Evolutionary conservation across 202 grass and related monocot genomes (phyloP).

Genomic region (Setaria viridis): DNA sequence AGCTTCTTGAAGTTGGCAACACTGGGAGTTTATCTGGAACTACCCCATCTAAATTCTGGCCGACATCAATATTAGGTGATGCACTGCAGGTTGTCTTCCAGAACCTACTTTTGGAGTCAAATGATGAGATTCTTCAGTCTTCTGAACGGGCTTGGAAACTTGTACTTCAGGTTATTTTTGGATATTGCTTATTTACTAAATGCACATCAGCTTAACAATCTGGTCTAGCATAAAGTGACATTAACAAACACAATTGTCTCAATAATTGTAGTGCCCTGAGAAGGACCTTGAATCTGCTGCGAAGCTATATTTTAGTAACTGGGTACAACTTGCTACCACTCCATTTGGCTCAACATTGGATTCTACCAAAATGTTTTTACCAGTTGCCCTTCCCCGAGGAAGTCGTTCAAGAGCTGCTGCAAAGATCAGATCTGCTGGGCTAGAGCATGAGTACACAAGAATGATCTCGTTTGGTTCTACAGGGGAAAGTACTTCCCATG

Average conservation of each 20-base stretch:
- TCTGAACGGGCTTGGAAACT: constrained; percentile 97
- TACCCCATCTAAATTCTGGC: constrained; percentile 66
- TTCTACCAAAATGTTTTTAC: constrained; percentile 88
- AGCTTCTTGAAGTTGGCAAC: constrained; percentile 90
- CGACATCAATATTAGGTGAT: constrained; percentile 84
- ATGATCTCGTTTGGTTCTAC: constrained; percentile 69
- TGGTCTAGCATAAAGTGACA: constrained; percentile 32
- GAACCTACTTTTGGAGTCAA: constrained; percentile 97
- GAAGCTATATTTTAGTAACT: constrained; percentile 73
- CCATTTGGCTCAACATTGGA: constrained; percentile 86
- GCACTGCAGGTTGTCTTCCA: constrained; percentile 94
- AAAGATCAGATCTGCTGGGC: constrained; percentile 81
- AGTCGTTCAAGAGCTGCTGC: constrained; percentile 91
- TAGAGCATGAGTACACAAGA: constrained; percentile 64
- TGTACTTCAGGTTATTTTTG: constrained; percentile 79
- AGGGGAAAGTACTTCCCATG: constrained; percentile 60
- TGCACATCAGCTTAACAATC: constrained; percentile 22
- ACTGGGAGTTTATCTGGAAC: constrained; percentile 61
- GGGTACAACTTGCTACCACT: constrained; percentile 92
- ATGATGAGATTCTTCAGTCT: constrained; percentile 91
- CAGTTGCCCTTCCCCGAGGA: constrained; percentile 94
- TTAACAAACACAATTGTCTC: constrained; percentile 46
- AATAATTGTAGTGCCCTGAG: constrained; percentile 77
- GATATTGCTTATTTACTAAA: constrained; percentile 34
- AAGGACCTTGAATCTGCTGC: constrained; percentile 81